phyloP scores from a whole-genome alignment of 768 basidiomycete genomes.

The Rhizopogon sp. region DNA sequence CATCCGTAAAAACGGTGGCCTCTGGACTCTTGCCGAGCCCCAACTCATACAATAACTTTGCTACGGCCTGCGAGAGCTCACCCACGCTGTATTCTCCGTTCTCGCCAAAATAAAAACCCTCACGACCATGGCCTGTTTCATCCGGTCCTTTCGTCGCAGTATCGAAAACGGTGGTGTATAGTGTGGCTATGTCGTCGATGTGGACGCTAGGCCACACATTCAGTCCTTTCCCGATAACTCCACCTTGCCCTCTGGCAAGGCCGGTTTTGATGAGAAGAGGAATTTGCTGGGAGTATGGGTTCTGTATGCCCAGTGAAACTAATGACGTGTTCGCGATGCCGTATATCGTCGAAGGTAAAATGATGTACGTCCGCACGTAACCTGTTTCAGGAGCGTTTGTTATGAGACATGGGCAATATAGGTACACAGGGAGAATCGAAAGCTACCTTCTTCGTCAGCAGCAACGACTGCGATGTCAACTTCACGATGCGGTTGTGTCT shows the following conservation, averaged over 20 bases:
- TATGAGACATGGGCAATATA: constrained; percentile 28
- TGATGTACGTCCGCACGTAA: constrained; percentile 43
- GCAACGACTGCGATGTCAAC: constrained; percentile 43
- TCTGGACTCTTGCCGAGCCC: constrained; percentile 8
- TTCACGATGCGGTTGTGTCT: constrained; percentile 42
- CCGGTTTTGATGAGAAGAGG: constrained; percentile 17
- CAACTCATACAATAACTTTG: constrained; percentile 9
- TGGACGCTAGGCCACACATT: constrained; percentile 22
- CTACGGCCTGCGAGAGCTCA: constrained; percentile 10
- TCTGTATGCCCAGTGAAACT: constrained; percentile 15
- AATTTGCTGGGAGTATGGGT: constrained; percentile 19
- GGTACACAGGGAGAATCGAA: not conserved
- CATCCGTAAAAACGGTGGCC: constrained; percentile 13
- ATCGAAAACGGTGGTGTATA: constrained; percentile 13
- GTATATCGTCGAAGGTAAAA: constrained; percentile 36
- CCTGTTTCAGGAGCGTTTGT: constrained; percentile 26
- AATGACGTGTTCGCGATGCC: constrained; percentile 14
- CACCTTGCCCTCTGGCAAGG: constrained; percentile 16
- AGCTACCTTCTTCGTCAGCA: constrained; percentile 44
- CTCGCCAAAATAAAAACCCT: constrained; percentile 22
- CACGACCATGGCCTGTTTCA: constrained; percentile 15
- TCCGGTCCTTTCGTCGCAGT: not conserved
- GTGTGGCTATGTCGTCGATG: constrained; percentile 14
- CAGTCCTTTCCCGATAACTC: constrained; percentile 19
- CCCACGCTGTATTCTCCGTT: constrained; percentile 14